Conservation (phyloP, 345 rosid species). For the Hypericum perforatum region DNA sequence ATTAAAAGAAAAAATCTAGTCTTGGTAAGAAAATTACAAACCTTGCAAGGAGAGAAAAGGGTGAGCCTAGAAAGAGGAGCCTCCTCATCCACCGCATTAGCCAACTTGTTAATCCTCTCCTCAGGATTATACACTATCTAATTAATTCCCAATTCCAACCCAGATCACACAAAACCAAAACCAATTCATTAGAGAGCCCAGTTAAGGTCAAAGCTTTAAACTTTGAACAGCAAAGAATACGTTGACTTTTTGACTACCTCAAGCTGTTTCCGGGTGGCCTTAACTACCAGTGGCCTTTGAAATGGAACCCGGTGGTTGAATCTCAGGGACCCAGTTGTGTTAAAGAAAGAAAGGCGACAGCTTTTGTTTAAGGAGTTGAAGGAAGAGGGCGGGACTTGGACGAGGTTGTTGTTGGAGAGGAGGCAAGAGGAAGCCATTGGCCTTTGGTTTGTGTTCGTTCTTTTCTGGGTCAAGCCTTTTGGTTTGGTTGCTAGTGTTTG, state of each 20-base stretch:
- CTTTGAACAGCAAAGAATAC: not conserved
- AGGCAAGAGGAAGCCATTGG: conserved; percentile 42
- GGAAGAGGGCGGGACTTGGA: conserved; percentile 12
- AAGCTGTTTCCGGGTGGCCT: conserved; percentile 44
- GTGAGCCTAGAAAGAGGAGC: conserved; percentile 91
- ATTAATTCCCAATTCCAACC: conserved; percentile 4
- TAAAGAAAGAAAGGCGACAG: conserved; percentile 12
- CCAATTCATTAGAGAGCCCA: not conserved
- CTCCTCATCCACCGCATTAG: conserved; percentile 63
- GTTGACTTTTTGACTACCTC: conserved; percentile 31
- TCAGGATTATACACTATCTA: conserved; percentile 84
- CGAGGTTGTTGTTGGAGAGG: conserved; percentile 29
- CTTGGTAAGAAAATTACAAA: conserved; percentile 10
- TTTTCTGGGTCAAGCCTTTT: too few relatives aligned
- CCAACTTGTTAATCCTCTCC: conserved; percentile 62
- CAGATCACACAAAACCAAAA: conserved; percentile 5
- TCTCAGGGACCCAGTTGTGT: conserved; percentile 17
- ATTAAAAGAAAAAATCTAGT: not conserved
- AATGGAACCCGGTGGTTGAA: conserved; percentile 23
- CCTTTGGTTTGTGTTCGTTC: too few relatives aligned
- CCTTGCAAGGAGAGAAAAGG: conserved; percentile 98
- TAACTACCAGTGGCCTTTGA: conserved; percentile 25
- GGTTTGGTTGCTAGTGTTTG: too few relatives aligned
- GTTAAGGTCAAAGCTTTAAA: not conserved
- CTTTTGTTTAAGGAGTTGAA: conserved; percentile 19